phyloP scores from a whole-genome alignment of 176 grass and related monocot genomes.

The Triticum dicoccoides region DNA sequence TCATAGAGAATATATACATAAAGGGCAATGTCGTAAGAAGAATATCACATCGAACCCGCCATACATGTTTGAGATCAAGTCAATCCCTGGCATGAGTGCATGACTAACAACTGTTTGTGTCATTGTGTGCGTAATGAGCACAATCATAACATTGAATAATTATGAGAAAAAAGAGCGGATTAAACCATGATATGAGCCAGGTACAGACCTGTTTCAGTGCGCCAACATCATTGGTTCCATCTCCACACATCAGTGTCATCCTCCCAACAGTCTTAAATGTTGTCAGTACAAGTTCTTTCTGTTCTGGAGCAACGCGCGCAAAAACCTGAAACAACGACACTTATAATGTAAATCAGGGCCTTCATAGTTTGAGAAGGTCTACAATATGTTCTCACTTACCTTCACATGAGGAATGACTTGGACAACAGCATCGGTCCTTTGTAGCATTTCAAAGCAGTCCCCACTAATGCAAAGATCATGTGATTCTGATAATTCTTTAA shows the following conservation, averaged over 20 bases:
- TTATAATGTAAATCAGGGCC: slow-evolving; percentile 3
- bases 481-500: slow-evolving; percentile 63
- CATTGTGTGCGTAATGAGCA: slow-evolving; percentile 12
- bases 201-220: slow-evolving; percentile 86
- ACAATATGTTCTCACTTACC: slow-evolving; percentile 38
- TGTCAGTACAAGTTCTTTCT: slow-evolving; percentile 98
- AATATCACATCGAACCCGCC: not conserved
- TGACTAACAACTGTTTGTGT: not conserved
- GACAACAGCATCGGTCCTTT: slow-evolving; percentile 72
- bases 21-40: not conserved
- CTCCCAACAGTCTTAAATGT: slow-evolving; percentile 97
- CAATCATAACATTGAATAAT: not conserved
- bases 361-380: slow-evolving; percentile 5
- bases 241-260: slow-evolving; percentile 98
- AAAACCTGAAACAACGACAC: slow-evolving; percentile 67
- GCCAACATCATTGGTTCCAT: slow-evolving; percentile 99
- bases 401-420: slow-evolving; percentile 94
- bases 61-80: not conserved
- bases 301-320: slow-evolving; percentile 94
- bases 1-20: not conserved
- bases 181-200: not conserved
- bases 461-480: slow-evolving; percentile 95
- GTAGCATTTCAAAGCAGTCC: slow-evolving; percentile 98
- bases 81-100: not conserved
- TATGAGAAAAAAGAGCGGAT: slow-evolving; percentile 2